These are phyloP conservation scores for Botrytis tulipae DNA, from an alignment of 2,329 filamentous ascomycete species.

Conservation along the genomic window DNA sequence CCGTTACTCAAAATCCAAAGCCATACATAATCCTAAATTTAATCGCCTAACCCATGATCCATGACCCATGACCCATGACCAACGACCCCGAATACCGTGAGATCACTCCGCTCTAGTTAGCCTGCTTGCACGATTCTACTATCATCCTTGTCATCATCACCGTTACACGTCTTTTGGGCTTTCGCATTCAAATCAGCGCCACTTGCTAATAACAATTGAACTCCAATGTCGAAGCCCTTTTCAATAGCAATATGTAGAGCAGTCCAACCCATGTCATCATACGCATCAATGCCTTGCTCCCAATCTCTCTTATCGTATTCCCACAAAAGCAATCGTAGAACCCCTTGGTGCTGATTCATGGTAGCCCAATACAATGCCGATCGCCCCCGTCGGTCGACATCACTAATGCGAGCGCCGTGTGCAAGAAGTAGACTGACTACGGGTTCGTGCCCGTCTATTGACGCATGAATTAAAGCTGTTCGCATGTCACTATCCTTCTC, in stretches of 20 bases:
- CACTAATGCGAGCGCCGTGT: background rate
- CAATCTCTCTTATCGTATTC: background rate
- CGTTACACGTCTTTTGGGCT: constrained; percentile 3
- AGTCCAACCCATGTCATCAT: constrained; percentile 24
- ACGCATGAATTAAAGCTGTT: constrained; percentile 1
- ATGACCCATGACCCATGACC: background rate
- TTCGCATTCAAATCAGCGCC: constrained; percentile 21
- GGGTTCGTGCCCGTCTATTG: background rate
- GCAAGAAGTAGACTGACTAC: constrained; percentile 1
- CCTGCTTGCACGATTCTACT: background rate
- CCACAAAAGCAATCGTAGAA: background rate
- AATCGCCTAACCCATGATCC: background rate
- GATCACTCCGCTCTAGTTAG: background rate
- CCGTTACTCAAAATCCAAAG: background rate
- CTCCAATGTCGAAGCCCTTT: constrained; percentile 22
- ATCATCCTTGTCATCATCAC: background rate
- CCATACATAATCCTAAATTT: background rate
- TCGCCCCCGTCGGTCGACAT: background rate
- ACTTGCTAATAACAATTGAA: constrained; percentile 22
- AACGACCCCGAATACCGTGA: background rate
- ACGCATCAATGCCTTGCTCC: constrained; percentile 16
- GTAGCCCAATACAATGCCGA: background rate
- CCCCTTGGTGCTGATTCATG: background rate
- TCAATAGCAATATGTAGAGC: constrained; percentile 24
- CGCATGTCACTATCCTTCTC: background rate